Evolutionary conservation across 805 yeast genomes (phyloP).

Genomic region (Cyberlindnera japonica): DNA sequence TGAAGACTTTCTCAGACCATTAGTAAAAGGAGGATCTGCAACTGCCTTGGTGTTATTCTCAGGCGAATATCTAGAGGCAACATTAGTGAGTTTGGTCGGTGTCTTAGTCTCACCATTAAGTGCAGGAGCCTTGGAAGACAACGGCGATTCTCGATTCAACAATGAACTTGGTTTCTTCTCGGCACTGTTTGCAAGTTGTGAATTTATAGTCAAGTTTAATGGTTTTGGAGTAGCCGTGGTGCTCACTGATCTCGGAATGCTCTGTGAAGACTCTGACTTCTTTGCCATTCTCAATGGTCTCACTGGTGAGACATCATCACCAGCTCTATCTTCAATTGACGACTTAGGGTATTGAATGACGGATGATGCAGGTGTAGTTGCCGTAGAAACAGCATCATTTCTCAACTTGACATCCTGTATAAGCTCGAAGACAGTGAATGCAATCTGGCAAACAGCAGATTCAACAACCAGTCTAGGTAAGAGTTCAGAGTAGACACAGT

Average conservation of each 20-base stretch:
- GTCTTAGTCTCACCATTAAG: neutral
- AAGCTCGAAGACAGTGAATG: slow-evolving; percentile 61
- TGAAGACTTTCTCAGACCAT: slow-evolving; percentile 26
- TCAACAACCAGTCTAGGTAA: slow-evolving; percentile 70
- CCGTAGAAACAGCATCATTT: neutral
- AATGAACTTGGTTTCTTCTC: slow-evolving; percentile 6
- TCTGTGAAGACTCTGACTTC: slow-evolving; percentile 33
- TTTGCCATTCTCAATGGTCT: slow-evolving; percentile 69
- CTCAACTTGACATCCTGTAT: slow-evolving; percentile 49
- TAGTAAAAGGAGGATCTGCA: slow-evolving; percentile 2
- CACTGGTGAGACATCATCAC: slow-evolving; percentile 41
- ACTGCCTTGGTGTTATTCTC: slow-evolving; percentile 5
- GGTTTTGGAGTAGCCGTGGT: slow-evolving; percentile 18
- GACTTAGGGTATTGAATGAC: slow-evolving; percentile 3
- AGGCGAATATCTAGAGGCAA: slow-evolving; percentile 8
- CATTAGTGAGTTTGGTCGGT: neutral
- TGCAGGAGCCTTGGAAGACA: slow-evolving; percentile 1
- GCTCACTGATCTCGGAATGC: slow-evolving; percentile 5
- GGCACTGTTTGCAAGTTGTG: slow-evolving; percentile 15
- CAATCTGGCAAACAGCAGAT: slow-evolving; percentile 71
- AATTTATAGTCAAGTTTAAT: slow-evolving; percentile 19
- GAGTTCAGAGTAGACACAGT: slow-evolving; percentile 55
- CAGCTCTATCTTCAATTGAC: slow-evolving; percentile 1
- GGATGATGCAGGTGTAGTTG: slow-evolving; percentile 1
- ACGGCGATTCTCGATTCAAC: neutral